These are phyloP conservation scores for Stemphylium vesicarium DNA, from an alignment of 2,329 filamentous ascomycete genomes.

Conservation along the genomic window DNA sequence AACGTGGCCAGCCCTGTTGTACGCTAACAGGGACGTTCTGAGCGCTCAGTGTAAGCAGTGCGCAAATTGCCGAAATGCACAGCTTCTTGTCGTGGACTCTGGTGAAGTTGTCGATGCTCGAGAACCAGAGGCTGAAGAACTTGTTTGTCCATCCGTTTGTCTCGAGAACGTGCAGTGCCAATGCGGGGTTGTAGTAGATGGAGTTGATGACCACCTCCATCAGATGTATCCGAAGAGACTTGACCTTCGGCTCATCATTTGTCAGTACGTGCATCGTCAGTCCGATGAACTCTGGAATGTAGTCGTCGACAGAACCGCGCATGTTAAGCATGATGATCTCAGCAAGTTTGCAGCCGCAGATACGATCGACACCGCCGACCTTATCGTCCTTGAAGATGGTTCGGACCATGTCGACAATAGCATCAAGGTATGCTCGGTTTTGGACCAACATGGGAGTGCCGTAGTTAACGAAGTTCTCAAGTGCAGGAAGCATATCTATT, in stretches of 20 bases:
- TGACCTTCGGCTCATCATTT: slow-evolving; percentile 80
- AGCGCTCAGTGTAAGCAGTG: slow-evolving; percentile 78
- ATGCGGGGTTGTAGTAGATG: slow-evolving; percentile 92
- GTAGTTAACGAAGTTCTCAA: slow-evolving; percentile 98
- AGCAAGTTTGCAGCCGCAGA: slow-evolving; percentile 96
- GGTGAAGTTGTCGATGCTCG: slow-evolving; percentile 89
- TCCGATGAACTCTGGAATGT: slow-evolving; percentile 84
- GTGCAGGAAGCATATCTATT: slow-evolving; percentile 89
- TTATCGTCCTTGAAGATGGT: slow-evolving; percentile 94
- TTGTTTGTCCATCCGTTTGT: slow-evolving; percentile 94
- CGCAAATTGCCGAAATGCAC: slow-evolving; percentile 90
- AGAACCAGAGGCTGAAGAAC: slow-evolving; percentile 98
- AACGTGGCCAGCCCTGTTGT: slow-evolving; percentile 90
- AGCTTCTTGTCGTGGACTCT: slow-evolving; percentile 99
- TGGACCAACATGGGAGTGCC: slow-evolving; percentile 80
- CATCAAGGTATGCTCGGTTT: slow-evolving; percentile 84
- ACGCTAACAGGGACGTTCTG: slow-evolving; percentile 90
- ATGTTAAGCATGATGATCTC: slow-evolving; percentile 98
- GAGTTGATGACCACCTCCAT: slow-evolving; percentile 99
- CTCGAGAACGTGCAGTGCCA: slow-evolving; percentile 88
- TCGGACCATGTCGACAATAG: slow-evolving; percentile 90
- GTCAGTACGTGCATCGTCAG: slow-evolving; percentile 85
- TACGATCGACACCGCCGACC: slow-evolving; percentile 90
- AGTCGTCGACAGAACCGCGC: slow-evolving; percentile 84
- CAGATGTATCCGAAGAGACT: slow-evolving; percentile 91